phyloP scores from a whole-genome alignment of 1,284 basidiomycete species.

The Trichosporon faecale region DNA sequence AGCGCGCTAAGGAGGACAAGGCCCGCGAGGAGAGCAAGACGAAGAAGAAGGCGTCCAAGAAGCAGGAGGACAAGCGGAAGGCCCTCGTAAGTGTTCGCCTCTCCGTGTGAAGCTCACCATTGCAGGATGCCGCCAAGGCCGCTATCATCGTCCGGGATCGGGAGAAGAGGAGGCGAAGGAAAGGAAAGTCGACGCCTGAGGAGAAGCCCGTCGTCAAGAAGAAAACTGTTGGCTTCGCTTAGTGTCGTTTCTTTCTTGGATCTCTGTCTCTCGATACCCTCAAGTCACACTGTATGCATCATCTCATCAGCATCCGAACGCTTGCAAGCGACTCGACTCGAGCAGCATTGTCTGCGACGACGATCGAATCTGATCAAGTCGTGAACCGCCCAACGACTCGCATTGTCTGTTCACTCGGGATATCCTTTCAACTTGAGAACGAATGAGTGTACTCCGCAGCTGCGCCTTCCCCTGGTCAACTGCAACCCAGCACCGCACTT shows the following conservation, averaged over 20 bases:
- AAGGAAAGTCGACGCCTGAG: neutral
- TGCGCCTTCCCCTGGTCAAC: too few species aligned
- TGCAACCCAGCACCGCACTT: too few species aligned
- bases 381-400: too few species aligned
- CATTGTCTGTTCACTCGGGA: too few species aligned
- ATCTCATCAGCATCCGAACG: neutral
- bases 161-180: constrained; percentile 3
- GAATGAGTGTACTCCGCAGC: too few species aligned
- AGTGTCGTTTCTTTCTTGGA: neutral
- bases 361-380: too few species aligned
- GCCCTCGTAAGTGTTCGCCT: constrained; percentile 28
- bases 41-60: constrained; percentile 19
- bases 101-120: neutral
- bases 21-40: neutral
- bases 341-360: too few species aligned
- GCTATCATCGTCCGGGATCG: constrained; percentile 9
- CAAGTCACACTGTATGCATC: constrained; percentile 7
- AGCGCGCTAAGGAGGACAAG: constrained; percentile 14
- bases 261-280: constrained; percentile 5
- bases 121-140: neutral
- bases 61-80: constrained; percentile 27
- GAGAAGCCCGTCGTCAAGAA: constrained; percentile 1
- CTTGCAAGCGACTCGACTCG: too few species aligned
- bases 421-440: too few species aligned
- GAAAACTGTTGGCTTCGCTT: constrained; percentile 2